A percentile compares a stretch with the other conserved stretches of the same genome.
Conservation (phyloP, 2,329 filamentous ascomycete species). For the Pyricularia pennisetigena region DNA sequence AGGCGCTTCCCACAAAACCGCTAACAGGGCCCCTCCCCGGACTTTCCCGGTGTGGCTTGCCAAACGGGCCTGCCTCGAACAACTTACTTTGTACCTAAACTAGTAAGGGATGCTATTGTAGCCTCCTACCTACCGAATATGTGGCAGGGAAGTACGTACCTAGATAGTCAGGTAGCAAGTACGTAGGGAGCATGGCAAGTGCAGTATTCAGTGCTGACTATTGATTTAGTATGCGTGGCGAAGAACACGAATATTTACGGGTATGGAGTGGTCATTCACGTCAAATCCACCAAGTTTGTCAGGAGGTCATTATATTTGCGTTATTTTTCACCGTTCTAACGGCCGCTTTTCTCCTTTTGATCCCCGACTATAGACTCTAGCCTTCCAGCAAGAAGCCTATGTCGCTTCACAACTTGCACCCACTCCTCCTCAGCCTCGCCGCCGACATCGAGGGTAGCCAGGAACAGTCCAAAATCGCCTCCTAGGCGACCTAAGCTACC, state of each 20-base stretch:
- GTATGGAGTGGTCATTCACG: neutral
- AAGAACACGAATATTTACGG: no score
- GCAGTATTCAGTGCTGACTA: no score
- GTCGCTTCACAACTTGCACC: constrained; percentile 82
- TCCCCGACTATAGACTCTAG: constrained; percentile 59
- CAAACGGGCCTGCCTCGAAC: no score
- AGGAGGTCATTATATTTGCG: neutral
- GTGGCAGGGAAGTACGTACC: no score
- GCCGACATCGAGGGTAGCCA: constrained; percentile 50
- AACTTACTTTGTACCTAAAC: neutral
- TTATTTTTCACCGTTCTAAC: neutral
- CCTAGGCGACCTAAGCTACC: constrained; percentile 83
- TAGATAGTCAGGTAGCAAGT: no score
- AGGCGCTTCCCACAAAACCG: neutral
- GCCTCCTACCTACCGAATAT: neutral
- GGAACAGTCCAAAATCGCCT: constrained; percentile 83
- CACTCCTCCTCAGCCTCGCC: constrained; percentile 55
- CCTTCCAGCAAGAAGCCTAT: constrained; percentile 73
- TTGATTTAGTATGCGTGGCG: no score
- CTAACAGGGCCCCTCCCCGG: neutral
- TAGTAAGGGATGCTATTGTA: neutral
- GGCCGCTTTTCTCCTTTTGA: constrained; percentile 24
- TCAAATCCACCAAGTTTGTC: neutral
- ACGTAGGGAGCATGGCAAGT: no score
- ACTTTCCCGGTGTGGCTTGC: neutral